Percentiles rank a stretch among this genome's conserved stretches.
Evolutionary conservation across 768 basidiomycete species (phyloP).

Genomic region (Russula virescens): DNA sequence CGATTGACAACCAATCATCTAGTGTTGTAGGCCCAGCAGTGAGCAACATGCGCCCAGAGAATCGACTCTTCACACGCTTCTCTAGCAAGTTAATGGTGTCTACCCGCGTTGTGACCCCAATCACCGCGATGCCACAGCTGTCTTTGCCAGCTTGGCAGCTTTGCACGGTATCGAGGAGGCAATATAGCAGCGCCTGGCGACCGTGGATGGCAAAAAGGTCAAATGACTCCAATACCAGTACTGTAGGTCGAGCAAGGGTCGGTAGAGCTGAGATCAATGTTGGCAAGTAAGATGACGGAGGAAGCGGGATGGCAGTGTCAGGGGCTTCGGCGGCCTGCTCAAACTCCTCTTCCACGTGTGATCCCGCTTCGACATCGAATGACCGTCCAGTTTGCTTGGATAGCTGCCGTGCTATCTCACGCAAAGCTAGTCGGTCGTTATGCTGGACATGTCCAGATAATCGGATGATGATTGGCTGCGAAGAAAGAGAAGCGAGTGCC

Average conservation of each 20-base stretch:
- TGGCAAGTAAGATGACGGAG: conserved; percentile 66
- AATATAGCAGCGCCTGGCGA: conserved; percentile 90
- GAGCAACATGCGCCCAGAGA: conserved; percentile 86
- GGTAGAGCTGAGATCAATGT: conserved; percentile 71
- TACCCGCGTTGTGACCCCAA: conserved; percentile 82
- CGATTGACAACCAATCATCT: conserved; percentile 46
- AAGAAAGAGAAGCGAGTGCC: conserved; percentile 43
- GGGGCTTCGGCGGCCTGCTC: conserved; percentile 44
- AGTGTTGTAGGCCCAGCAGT: conserved; percentile 55
- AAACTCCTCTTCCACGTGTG: conserved; percentile 34
- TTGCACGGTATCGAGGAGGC: conserved; percentile 91
- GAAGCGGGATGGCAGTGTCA: conserved; percentile 34
- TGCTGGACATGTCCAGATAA: conserved; percentile 82
- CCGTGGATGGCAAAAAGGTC: conserved; percentile 91
- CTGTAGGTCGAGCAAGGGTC: conserved; percentile 69
- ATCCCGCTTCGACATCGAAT: conserved; percentile 33
- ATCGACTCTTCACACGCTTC: conserved; percentile 95
- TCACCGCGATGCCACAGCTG: conserved; percentile 69
- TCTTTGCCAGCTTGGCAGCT: conserved; percentile 59
- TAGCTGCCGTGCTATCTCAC: conserved; percentile 86
- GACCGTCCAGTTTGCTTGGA: conserved; percentile 65
- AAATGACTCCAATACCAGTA: conserved; percentile 86
- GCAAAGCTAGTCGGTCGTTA: conserved; percentile 85
- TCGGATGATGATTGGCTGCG: conserved; percentile 64
- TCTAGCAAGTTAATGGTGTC: conserved; percentile 88